Evolutionary conservation across 371 early-diverging fungal species (phyloP), one percentile per base, ranked within the genome.

Genomic region (Mucor saturninus): DNA sequence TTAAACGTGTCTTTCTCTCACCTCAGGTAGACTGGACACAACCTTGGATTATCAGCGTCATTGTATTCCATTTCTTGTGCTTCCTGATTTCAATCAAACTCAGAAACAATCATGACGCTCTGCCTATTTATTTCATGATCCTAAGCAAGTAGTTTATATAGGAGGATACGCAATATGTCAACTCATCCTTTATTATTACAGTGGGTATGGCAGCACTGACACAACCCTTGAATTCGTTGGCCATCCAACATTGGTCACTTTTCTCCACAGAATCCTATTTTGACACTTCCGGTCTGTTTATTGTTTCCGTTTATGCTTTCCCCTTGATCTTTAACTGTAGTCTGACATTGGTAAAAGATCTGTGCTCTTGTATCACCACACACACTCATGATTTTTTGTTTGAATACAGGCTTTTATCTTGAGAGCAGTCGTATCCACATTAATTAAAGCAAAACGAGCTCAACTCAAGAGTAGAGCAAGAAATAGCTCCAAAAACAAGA

Each of bases 1-100:
- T 21, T 21, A 21, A 21, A 21, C 21, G 21, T 21, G 21, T 21
- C 21, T 21, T 21, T 21, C 21, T 21, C 21, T 21, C 21, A 21
- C 21, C 21, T 21, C 56, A 80, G 80, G 62, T 83, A 50, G 78
- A 84, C 38, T 84, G 84, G 84, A 72, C 76, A 11, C 75, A 84
- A 57, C 73, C 61, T 9, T 84, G 80, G 76, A 61, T 84, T 2
- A 30, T 59, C 3, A 64, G 31, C 3, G 52, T 81, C 0, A 3
- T 84, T 14, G 72, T 35, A 7, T 81, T 80, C 50, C 84, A 84
- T 56, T 38, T 70, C 2, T 3, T 72, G 0, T 71, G 77, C 43
- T 64, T 81, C 51, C 3, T 76, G 4, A 50, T 57, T 5, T 40
- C 67, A 0, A 37, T 78, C 0, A 15, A 60, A 15, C 42, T 74